Evolutionary conservation across 73 alveolate genomes (phyloP).

Genomic region (Paraurostyla sp.): DNA sequence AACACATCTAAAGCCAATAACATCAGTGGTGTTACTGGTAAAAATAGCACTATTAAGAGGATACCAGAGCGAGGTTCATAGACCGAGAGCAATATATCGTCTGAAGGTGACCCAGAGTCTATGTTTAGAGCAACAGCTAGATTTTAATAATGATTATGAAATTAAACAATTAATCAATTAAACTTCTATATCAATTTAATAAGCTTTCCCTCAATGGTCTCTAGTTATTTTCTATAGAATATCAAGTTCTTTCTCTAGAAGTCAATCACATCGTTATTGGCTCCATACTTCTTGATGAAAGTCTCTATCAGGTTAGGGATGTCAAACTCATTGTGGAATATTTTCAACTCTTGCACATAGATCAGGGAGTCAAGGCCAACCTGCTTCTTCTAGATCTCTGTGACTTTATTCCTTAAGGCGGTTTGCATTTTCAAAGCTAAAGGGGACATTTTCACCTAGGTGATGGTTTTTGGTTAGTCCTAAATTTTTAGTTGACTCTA

Average conservation of each 20-base stretch:
- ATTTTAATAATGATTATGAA: background rate
- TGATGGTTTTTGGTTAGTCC: no score
- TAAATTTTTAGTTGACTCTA: background rate
- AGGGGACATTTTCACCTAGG: background rate
- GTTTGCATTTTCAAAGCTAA: background rate
- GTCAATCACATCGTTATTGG: background rate
- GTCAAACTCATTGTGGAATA: constrained; percentile 48
- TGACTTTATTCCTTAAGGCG: background rate
- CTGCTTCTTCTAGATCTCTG: background rate
- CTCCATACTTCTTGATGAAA: constrained; percentile 36
- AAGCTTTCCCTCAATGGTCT: constrained; percentile 13
- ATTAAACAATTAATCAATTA: background rate
- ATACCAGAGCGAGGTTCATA: background rate
- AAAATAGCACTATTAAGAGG: background rate
- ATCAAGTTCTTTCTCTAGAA: background rate
- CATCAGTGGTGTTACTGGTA: background rate
- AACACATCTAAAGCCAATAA: no score
- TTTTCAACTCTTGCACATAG: constrained; percentile 8
- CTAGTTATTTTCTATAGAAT: constrained; percentile 36
- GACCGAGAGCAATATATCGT: background rate
- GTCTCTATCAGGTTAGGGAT: background rate
- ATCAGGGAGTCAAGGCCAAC: constrained; percentile 17
- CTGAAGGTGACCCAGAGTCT: constrained; percentile 32
- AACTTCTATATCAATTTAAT: constrained; percentile 32
- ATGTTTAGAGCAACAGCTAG: constrained; percentile 58